A percentile compares a stretch with the other conserved stretches of the same genome.
Conservation (phyloP, 257 asterid genomes). For the Echites panduratus region DNA sequence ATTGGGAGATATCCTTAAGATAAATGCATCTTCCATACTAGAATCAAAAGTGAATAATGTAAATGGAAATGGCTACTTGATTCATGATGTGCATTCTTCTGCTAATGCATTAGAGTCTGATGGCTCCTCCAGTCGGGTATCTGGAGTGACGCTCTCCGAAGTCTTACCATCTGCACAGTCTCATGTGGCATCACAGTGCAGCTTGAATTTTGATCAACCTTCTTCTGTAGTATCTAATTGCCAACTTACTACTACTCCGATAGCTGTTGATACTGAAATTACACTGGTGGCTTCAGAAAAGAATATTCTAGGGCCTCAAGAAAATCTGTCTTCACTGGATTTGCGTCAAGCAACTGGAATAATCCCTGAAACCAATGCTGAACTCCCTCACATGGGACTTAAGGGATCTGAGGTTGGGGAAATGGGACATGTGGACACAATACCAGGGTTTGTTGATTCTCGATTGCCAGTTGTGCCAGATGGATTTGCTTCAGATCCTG, state of each 20-base stretch:
- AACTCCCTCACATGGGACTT: constrained; percentile 20
- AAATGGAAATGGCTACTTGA: constrained; percentile 45
- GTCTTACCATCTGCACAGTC: constrained; percentile 33
- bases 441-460: constrained; percentile 41
- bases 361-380: constrained; percentile 18
- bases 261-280: constrained; percentile 21
- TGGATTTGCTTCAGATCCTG: constrained; percentile 37
- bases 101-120: constrained; percentile 32
- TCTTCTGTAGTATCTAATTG: constrained; percentile 25
- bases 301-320: constrained; percentile 13
- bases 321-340: constrained; percentile 23
- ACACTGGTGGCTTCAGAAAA: constrained; percentile 23
- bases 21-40: constrained; percentile 38
- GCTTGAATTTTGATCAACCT: constrained; percentile 15
- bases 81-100: constrained; percentile 35
- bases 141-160: constrained; percentile 62
- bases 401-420: constrained; percentile 28
- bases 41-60: constrained; percentile 38
- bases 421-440: constrained; percentile 24
- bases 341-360: constrained; percentile 27
- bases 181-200: constrained; percentile 11
- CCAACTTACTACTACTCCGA: constrained; percentile 33
- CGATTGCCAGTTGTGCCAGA: constrained; percentile 31
- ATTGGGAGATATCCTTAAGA: constrained; percentile 51
- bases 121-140: constrained; percentile 36